These are phyloP conservation scores for Clavispora fructus DNA, from an alignment of 805 yeast species.

Conservation along the genomic window DNA sequence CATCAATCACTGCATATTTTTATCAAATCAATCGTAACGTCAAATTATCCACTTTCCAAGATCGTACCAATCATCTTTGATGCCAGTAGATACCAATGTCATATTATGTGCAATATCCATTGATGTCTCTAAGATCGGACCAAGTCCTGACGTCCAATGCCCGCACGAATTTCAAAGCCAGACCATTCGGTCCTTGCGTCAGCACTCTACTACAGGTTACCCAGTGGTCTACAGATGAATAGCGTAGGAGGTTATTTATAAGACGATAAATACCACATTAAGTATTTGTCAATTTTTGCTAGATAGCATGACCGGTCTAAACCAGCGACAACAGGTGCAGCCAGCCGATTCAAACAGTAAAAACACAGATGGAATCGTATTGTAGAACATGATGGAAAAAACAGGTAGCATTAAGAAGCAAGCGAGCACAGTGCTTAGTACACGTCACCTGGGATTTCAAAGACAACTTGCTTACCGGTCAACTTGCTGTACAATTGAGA, in stretches of 20 bases:
- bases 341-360: conserved; percentile 15
- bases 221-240: not conserved
- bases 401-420: conserved; percentile 4
- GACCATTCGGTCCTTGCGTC: too few species aligned
- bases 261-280: conserved; percentile 17
- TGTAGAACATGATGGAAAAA: conserved; percentile 7
- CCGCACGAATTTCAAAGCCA: too few species aligned
- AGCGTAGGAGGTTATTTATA: conserved; percentile 17
- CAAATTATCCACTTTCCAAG: too few species aligned
- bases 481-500: conserved; percentile 97
- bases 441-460: conserved; percentile 69
- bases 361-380: conserved; percentile 10
- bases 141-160: too few species aligned
- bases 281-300: conserved; percentile 18
- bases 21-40: too few species aligned
- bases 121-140: too few species aligned
- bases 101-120: too few species aligned
- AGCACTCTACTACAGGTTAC: too few species aligned
- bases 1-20: too few species aligned
- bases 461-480: conserved; percentile 99
- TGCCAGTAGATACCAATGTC: too few species aligned
- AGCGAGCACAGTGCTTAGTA: conserved; percentile 22
- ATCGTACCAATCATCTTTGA: too few species aligned
- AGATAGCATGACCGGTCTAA: conserved; percentile 12
- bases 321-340: not conserved